Evolutionary conservation across 2,329 filamentous ascomycete species (phyloP).

Genomic region (Colletotrichum sp.): DNA sequence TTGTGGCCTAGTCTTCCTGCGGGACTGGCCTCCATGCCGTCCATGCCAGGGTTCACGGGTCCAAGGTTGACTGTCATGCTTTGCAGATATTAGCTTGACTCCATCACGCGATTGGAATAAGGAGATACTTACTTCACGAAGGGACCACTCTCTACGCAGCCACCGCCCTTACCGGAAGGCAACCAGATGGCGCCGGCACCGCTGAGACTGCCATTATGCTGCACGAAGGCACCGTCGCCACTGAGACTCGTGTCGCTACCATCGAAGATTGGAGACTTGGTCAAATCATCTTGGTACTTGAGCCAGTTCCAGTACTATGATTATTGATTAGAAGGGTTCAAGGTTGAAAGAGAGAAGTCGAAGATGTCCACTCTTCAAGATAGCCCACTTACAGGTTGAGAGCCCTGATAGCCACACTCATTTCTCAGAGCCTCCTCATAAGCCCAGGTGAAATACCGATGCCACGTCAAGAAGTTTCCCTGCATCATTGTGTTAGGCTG

Average conservation of each 20-base stretch:
- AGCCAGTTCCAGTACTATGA: conserved; percentile 43
- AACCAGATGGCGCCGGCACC: conserved; percentile 30
- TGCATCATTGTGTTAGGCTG: background rate
- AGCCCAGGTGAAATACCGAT: conserved; percentile 21
- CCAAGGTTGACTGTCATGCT: conserved; percentile 43
- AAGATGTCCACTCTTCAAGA: background rate
- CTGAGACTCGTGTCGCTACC: conserved; percentile 42
- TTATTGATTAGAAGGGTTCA: background rate
- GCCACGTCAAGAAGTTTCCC: conserved; percentile 24
- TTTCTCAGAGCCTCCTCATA: conserved; percentile 23
- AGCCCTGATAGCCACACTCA: conserved; percentile 22
- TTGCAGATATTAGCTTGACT: conserved; percentile 44
- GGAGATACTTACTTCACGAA: conserved; percentile 28
- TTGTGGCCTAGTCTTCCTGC: conserved; percentile 40
- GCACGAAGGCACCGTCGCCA: conserved; percentile 41
- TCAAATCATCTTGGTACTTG: conserved; percentile 30
- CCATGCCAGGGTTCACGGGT: conserved; percentile 35
- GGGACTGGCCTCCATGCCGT: conserved; percentile 26
- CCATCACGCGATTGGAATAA: conserved; percentile 23
- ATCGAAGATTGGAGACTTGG: conserved; percentile 42
- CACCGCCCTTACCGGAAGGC: conserved; percentile 40
- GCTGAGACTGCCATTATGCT: conserved; percentile 26
- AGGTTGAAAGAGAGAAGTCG: background rate
- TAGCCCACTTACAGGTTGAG: conserved; percentile 9
- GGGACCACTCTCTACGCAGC: conserved; percentile 36